Evolutionary conservation across 768 basidiomycete genomes (phyloP), one percentile per base, ranked within the genome.

Genomic region (Neoboletus subvelutipes): DNA sequence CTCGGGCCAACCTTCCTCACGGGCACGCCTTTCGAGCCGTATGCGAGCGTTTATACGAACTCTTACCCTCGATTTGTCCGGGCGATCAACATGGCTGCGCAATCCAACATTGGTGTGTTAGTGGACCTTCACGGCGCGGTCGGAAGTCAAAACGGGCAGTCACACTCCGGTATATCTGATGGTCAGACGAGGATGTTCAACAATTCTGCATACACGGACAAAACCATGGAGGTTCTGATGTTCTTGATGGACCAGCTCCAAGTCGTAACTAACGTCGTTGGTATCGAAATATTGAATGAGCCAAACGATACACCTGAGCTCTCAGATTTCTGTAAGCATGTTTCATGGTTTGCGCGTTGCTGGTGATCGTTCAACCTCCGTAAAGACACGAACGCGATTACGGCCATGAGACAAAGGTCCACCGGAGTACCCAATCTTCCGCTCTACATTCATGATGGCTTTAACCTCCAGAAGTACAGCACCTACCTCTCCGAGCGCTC

Each of bases 371-470:
- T 50, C 29, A 34, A 15, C 15, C 6, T 20, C 18, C 40, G 45
- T 33, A 29, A 41, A 65, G 64, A 66, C 26, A 51, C 64, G 29
- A 65, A 53, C 1, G 64, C 61, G 49, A 65, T 65, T 39, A 54
- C 58, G 18, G 64, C 64, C 2, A 66, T 65, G 64, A 55, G 61
- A 49, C 57, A 66, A 10, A 46, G 45, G 26, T 57, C 64, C 5
- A 13, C n/a, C 2, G 46, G 54, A 75, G 68, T 68, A 4, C 50
- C 65, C 1, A 61, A 56, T 28, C 78, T 90, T 45, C 86, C 90
- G 3, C 61, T 90, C 1, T 88, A 90, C 65, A 63, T 91, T 26
- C 84, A 85, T 53, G 86, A 91, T 53, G 86, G 77, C 1, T 92
- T 90, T 72, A 74, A 88, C 60, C 77, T 67, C 36, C 41, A 60